A percentile compares a stretch with the other conserved stretches of the same genome.
Conservation (phyloP, 2,329 filamentous ascomycete species). For the Fusarium vanettenii region DNA sequence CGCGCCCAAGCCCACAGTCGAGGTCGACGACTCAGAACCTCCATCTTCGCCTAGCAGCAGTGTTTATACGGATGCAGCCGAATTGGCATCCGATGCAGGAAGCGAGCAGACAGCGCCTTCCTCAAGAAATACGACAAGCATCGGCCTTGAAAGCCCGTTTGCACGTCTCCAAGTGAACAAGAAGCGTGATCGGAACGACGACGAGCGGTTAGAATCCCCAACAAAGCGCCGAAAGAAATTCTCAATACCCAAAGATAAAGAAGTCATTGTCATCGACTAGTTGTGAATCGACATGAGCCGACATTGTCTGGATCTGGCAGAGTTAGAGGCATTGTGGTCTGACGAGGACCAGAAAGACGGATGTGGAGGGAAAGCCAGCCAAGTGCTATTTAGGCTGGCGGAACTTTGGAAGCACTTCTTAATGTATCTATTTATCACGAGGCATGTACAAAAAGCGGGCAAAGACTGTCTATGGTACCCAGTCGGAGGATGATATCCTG, state of each 20-base stretch:
- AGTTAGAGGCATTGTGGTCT: background rate
- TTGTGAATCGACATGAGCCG: background rate
- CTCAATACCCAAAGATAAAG: background rate
- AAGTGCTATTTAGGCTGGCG: background rate
- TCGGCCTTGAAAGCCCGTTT: background rate
- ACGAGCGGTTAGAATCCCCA: background rate
- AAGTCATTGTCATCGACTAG: background rate
- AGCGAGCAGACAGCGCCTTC: background rate
- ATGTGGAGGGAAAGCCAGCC: background rate
- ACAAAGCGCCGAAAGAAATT: background rate
- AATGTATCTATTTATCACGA: background rate
- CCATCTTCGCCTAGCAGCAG: background rate
- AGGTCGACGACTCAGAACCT: background rate
- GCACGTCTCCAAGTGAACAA: background rate
- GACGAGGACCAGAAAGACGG: background rate
- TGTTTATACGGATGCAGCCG: background rate
- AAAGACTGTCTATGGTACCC: background rate
- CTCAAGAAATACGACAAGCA: background rate
- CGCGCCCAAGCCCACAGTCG: background rate
- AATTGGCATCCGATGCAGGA: background rate
- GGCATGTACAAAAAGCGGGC: background rate
- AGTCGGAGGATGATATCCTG: background rate
- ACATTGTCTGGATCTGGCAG: background rate
- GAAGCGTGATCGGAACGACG: background rate
- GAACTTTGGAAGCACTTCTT: background rate